A percentile compares a stretch with the other conserved stretches of the same genome.
Conservation (phyloP, 306 rosid species). For the Carpinus fangiana region DNA sequence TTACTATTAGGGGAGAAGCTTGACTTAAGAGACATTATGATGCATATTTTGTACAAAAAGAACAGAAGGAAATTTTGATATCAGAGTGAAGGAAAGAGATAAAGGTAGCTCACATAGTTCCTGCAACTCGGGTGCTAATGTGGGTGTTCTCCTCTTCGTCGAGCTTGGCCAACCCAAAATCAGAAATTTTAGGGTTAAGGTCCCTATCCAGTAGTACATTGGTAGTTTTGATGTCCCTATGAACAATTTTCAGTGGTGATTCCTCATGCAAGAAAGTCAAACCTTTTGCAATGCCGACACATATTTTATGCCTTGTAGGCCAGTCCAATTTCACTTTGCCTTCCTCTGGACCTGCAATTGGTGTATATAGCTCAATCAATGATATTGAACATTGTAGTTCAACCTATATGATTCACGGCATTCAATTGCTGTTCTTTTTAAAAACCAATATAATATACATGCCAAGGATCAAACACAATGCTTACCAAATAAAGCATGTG, state of each 20-base stretch:
- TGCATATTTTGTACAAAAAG: neutral
- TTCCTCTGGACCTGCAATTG: conserved; percentile 38
- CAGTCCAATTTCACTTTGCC: conserved; percentile 48
- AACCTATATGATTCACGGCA: too few relatives aligned
- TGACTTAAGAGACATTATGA: neutral
- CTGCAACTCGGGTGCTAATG: conserved; percentile 75
- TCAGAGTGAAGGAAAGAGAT: neutral
- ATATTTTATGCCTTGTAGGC: conserved; percentile 66
- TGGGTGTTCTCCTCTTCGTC: conserved; percentile 73
- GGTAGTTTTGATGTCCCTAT: conserved; percentile 79
- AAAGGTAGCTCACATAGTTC: conserved; percentile 29
- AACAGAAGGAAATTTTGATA: neutral
- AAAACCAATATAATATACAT: neutral
- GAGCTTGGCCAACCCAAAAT: conserved; percentile 81
- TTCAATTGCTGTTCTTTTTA: neutral
- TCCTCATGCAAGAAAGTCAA: conserved; percentile 79
- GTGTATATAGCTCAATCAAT: neutral
- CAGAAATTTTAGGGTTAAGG: conserved; percentile 76
- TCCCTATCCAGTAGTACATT: conserved; percentile 67
- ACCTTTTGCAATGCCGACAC: conserved; percentile 77
- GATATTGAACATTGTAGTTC: neutral
- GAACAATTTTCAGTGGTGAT: conserved; percentile 71
- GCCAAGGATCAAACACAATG: neutral
- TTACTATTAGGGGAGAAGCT: neutral
- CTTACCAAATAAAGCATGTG: conserved; percentile 32